These are phyloP conservation scores for Colletotrichum viniferum DNA, from an alignment of 2,329 filamentous ascomycete species.

Conservation along the genomic window DNA sequence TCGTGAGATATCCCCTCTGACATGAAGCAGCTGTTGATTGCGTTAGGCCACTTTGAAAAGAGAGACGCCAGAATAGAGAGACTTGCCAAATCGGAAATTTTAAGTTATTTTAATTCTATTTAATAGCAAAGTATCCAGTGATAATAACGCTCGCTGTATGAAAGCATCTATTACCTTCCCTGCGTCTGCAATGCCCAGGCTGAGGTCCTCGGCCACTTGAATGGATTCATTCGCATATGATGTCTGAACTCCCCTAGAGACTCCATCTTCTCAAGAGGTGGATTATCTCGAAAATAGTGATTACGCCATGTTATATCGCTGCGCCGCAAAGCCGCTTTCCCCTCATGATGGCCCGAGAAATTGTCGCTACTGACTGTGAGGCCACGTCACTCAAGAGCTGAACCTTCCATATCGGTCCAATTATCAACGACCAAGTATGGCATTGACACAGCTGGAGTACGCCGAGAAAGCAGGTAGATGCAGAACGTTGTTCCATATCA, in stretches of 20 bases:
- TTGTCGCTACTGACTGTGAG: not conserved
- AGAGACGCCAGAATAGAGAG: not conserved
- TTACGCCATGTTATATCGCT: no score
- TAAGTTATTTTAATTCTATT: not conserved
- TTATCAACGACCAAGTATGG: not conserved
- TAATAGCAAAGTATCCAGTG: not conserved
- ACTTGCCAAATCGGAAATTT: not conserved
- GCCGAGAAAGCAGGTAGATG: not conserved
- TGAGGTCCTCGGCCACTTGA: not conserved
- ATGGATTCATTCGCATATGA: not conserved
- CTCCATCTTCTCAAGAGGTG: not conserved
- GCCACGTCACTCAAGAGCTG: not conserved
- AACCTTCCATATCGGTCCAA: not conserved
- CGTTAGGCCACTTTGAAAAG: not conserved
- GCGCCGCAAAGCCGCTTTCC: no score
- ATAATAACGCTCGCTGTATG: not conserved
- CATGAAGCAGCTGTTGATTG: not conserved
- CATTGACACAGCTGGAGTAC: not conserved
- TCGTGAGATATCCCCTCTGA: no score
- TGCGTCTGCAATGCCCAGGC: not conserved
- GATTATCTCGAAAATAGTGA: not conserved
- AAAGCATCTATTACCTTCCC: not conserved
- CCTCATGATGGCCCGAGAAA: no score
- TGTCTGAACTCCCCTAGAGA: not conserved
- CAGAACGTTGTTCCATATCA: not conserved